These are phyloP conservation scores for Myxozyma sirexii DNA, from an alignment of 805 yeast genomes.

Conservation along the genomic window DNA sequence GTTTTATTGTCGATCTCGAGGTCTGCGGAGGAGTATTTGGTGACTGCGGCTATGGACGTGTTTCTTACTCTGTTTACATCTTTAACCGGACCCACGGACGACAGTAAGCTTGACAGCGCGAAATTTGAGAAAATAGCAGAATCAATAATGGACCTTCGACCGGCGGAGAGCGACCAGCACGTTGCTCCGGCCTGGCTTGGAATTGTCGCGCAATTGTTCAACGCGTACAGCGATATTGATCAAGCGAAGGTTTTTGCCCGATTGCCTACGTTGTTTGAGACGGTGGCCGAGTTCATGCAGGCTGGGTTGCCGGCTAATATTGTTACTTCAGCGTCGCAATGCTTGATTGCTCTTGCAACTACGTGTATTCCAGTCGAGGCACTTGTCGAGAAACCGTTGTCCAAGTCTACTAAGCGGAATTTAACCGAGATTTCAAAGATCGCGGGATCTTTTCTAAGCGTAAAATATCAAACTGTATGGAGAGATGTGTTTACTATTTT, in stretches of 20 bases:
- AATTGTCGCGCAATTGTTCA: slow-evolving; percentile 80
- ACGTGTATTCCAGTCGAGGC: slow-evolving; percentile 65
- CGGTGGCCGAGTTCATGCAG: slow-evolving; percentile 64
- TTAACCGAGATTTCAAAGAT: slow-evolving; percentile 50
- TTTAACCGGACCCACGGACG: slow-evolving; percentile 52
- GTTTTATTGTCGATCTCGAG: slow-evolving; percentile 72
- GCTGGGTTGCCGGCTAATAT: slow-evolving; percentile 65
- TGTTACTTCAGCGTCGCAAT: slow-evolving; percentile 78
- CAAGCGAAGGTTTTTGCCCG: slow-evolving; percentile 56
- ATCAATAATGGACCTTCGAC: slow-evolving; percentile 75
- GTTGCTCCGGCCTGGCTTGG: slow-evolving; percentile 95
- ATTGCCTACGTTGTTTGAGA: slow-evolving; percentile 58
- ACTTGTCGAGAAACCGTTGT: slow-evolving; percentile 49
- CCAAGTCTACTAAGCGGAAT: slow-evolving; percentile 33
- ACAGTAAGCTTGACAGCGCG: slow-evolving; percentile 55
- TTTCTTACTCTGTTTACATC: slow-evolving; percentile 79
- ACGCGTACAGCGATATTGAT: slow-evolving; percentile 57
- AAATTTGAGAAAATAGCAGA: slow-evolving; percentile 66
- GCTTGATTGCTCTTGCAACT: slow-evolving; percentile 75
- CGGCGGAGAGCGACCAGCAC: slow-evolving; percentile 78
- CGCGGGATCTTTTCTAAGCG: slow-evolving; percentile 44
- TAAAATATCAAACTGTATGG: slow-evolving; percentile 69
- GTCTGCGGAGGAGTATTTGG: slow-evolving; percentile 80
- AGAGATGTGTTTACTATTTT: slow-evolving; percentile 71
- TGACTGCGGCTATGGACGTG: slow-evolving; percentile 79